These are phyloP conservation scores for Edaphochlamys debaryana DNA, from an alignment of 139 green algal genomes.

Conservation along the genomic window DNA sequence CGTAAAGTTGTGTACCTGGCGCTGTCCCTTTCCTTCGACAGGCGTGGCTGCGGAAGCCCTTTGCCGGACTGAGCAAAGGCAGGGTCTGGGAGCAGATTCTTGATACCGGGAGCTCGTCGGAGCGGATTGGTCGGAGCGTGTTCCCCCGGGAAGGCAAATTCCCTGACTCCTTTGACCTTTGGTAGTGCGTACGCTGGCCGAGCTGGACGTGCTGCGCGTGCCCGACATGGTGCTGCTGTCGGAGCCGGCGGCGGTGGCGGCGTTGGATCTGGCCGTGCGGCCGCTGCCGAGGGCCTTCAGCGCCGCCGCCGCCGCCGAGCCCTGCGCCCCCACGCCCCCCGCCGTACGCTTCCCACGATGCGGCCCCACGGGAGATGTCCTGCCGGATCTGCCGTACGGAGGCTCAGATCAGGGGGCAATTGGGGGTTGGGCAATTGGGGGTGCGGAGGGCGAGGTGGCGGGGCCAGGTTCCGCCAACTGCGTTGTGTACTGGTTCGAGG, in stretches of 20 bases:
- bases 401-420: background rate
- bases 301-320: background rate
- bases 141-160: no score
- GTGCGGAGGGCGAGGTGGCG: background rate
- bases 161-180: no score
- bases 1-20: no score
- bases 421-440: no score
- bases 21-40: no score
- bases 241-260: background rate
- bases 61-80: no score
- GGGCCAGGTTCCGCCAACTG: background rate
- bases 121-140: no score
- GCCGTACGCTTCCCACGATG: background rate
- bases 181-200: constrained; percentile 10
- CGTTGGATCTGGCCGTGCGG: background rate
- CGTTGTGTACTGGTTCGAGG: constrained; percentile 55
- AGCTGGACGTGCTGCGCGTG: constrained; percentile 16
- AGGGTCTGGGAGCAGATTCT: no score
- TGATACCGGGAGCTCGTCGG: no score
- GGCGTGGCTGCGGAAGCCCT: no score
- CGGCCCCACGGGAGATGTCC: background rate
- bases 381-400: background rate
- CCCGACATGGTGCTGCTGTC: constrained; percentile 25
- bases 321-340: constrained; percentile 13
- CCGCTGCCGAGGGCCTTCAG: constrained; percentile 8